These are phyloP conservation scores for Cutaneotrichosporon cavernicola DNA, from an alignment of 1,284 basidiomycete species.

Conservation along the genomic window DNA sequence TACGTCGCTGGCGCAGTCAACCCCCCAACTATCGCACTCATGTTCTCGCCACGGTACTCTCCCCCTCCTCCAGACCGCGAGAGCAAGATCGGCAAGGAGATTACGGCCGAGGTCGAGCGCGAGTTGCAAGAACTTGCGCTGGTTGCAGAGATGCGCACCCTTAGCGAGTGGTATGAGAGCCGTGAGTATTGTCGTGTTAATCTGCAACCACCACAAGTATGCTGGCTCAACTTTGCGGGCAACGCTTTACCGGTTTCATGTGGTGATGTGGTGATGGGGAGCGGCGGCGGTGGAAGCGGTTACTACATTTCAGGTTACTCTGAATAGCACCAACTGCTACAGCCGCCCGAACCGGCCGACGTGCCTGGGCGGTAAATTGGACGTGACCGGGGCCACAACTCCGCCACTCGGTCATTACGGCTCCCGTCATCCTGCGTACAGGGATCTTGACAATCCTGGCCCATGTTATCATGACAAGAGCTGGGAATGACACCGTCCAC, in stretches of 20 bases:
- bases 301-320: no score
- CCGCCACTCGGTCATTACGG: no score
- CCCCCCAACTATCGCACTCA: slow-evolving; percentile 62
- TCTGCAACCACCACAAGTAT: no score
- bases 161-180: slow-evolving; percentile 51
- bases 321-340: no score
- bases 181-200: slow-evolving; percentile 36
- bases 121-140: slow-evolving; percentile 66
- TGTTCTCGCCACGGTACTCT: slow-evolving; percentile 69
- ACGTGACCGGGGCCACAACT: no score
- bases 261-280: not conserved
- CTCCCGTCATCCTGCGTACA: no score
- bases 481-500: not conserved
- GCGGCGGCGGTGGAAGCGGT: no score
- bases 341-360: no score
- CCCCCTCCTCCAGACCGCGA: slow-evolving; percentile 66
- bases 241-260: not conserved
- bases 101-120: slow-evolving; percentile 65
- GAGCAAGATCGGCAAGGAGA: slow-evolving; percentile 63
- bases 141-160: slow-evolving; percentile 58
- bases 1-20: slow-evolving; percentile 61
- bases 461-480: no score
- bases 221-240: no score
- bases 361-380: no score
- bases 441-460: no score